These are phyloP conservation scores for Fusarium mangiferae DNA, from an alignment of 2,329 filamentous ascomycete species.

Conservation along the genomic window DNA sequence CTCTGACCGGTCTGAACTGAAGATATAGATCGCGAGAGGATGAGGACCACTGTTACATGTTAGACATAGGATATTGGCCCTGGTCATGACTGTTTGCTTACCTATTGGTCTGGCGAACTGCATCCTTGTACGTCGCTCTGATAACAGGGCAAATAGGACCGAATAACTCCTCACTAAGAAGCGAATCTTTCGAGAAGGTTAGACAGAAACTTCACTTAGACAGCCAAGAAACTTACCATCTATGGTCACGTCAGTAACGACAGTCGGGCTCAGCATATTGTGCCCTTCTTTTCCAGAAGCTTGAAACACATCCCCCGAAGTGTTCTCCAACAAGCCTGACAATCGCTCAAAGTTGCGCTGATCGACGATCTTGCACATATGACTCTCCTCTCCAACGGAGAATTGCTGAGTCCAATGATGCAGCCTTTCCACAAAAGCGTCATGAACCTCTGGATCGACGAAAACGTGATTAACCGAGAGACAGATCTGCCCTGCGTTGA, in stretches of 20 bases:
- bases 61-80: rapidly evolving
- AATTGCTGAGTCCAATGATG: not conserved
- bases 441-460: constrained; percentile 52
- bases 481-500: constrained; percentile 51
- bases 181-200: constrained; percentile 41
- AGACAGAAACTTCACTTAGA: not conserved
- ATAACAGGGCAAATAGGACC: constrained; percentile 7
- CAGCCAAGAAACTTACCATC: not conserved
- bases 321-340: constrained; percentile 48
- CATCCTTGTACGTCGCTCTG: not conserved
- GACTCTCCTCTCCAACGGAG: constrained; percentile 2
- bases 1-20: rapidly evolving
- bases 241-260: not conserved
- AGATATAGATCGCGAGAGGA: not conserved
- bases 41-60: not conserved
- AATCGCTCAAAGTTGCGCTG: constrained; percentile 55
- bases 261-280: not conserved
- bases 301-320: constrained; percentile 9
- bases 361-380: constrained; percentile 52
- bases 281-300: not conserved
- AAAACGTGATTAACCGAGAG: constrained; percentile 55
- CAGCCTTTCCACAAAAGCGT: constrained; percentile 48
- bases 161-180: constrained; percentile 56
- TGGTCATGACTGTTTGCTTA: rapidly evolving
- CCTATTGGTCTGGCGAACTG: not conserved